Evolutionary conservation across 345 rosid species (phyloP), one percentile per base, ranked within the genome.

Genomic region (Eucalyptus lansdowneana): DNA sequence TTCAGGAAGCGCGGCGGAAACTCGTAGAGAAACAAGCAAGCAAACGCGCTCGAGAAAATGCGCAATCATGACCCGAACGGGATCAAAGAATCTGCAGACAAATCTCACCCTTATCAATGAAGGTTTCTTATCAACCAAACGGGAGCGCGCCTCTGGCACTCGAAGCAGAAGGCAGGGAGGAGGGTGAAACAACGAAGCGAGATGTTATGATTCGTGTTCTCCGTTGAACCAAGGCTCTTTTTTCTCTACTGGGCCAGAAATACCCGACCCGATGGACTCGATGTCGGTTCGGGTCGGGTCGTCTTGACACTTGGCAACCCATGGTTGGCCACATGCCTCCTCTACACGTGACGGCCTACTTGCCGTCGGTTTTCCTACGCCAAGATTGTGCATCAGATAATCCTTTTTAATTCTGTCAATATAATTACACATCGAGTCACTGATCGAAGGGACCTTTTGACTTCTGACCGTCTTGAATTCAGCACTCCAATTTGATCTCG

Each of bases 101-200:
- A 67, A 67, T 31, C 42, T 67, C 1, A 67, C 80, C 80, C 80
- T 9, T 15, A 31, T 67, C 80, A 8, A 67, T 15, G 80, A 31
- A 31, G 80, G 62, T 5, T 0, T 56, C 40, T 67, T 0, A 0
- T 31, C 80, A 8, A 67, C 22, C 6, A 31, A 31, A n/a, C 80
- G 80, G 8, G 3, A n/a, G 40, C 40, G 21, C 40, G 22, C 80
- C 80, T 31, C 80, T 0, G 19, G 42, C 0, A 16, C 40, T 15
- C 11, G 42, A 31, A 67, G 19, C 80, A 16, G 22, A 67, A 14
- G 34, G 72, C 37, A n/a, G 15, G 72, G 72, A 31, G 80, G 80
- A 31, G 37, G 37, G 80, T 2, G 80, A 15, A 31, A 16, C 80
- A 16, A 16, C 80, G 22, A 15, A 31, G 80, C 80, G 42, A 31